A percentile compares a stretch with the other conserved stretches of the same genome.
These are phyloP conservation scores for Lophiostoma macrostomum DNA, from an alignment of 495 filamentous ascomycete species.

Conservation along the genomic window DNA sequence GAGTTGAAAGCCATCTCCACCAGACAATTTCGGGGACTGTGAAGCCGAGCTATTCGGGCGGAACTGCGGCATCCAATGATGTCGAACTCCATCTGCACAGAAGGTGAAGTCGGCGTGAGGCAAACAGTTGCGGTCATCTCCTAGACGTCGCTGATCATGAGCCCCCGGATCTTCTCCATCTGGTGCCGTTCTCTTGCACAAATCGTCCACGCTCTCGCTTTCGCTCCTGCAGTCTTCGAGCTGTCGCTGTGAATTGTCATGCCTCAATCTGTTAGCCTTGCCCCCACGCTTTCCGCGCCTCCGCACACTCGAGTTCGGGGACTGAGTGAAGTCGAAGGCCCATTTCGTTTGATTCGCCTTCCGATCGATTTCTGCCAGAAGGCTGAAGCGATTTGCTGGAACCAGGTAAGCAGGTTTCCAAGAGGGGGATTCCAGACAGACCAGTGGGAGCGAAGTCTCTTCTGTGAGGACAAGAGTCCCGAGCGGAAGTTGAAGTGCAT, in stretches of 20 bases:
- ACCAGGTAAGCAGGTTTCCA: not conserved
- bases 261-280: slow-evolving; percentile 2
- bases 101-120: not conserved
- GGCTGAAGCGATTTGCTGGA: slow-evolving; percentile 28
- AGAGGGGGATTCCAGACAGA: not conserved
- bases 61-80: slow-evolving; percentile 16
- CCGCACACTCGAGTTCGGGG: slow-evolving; percentile 12
- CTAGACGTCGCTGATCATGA: not conserved
- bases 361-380: slow-evolving; percentile 20
- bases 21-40: not conserved
- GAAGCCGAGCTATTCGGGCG: slow-evolving; percentile 2
- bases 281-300: slow-evolving; percentile 25
- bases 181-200: slow-evolving; percentile 7
- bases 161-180: not conserved
- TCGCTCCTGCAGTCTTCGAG: slow-evolving; percentile 4
- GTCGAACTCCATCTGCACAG: not conserved
- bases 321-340: slow-evolving; percentile 22
- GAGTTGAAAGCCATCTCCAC: not conserved
- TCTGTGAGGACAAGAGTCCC: slow-evolving; percentile 8
- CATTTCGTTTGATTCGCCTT: slow-evolving; percentile 17
- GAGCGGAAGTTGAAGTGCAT: not conserved
- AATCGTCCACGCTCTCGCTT: not conserved
- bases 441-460: slow-evolving; percentile 17
- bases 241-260: not conserved
- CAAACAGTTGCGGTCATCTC: not conserved